Base-by-base conservation (phyloP, 2,329 filamentous ascomycete species). In the Botrytis byssoidea region DNA sequence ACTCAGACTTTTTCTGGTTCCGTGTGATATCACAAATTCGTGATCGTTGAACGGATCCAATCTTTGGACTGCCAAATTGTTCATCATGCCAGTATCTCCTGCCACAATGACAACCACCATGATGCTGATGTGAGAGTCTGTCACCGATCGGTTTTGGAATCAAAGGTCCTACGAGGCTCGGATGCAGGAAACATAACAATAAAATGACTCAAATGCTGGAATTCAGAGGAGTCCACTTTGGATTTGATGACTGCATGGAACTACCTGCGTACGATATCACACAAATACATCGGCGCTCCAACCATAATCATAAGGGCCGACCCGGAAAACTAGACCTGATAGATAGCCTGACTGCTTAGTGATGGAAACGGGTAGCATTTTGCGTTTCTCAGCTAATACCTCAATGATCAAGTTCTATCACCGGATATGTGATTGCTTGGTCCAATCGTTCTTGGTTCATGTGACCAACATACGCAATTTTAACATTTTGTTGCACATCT, bases 401-500 rank as follows among this genome's bases (percentile, higher is more conserved):
- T 59, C 35, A 40, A 14, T 25, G 22, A n/a, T n/a, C 25, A 61
- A 18, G 4, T 3, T n/a, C 25, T 16, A 40, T n/a, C 22, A n/a
- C 22, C 2, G 7, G 22, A 61, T 18, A 40, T 61, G 10, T 4
- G 12, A 61, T 16, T n/a, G 29, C 20, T 61, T 40, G 35, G 22
- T n/a, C 59, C 35, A 61, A 61, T 61, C 35, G 40, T 18, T 16
- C 22, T 61, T 61, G 2, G 1, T 18, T n/a, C 59, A 61, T 40
- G 59, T 61, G 59, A 40, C 37, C 35, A 61, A 16, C 6, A 61
- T n/a, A 61, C 22, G 35, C 37, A 61, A 61, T 8, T 40, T 40
- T 42, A 16, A n/a, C 37, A 64, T 44, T 64, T 29, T 64, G 61
- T 64, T 64, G 61, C 61, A 64, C 25, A 29, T 63, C 35, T 63